A percentile compares a stretch with the other conserved stretches of the same genome.
phyloP scores from a whole-genome alignment of 192 early-diverging fungal genomes.

The Coemansia sp. region DNA sequence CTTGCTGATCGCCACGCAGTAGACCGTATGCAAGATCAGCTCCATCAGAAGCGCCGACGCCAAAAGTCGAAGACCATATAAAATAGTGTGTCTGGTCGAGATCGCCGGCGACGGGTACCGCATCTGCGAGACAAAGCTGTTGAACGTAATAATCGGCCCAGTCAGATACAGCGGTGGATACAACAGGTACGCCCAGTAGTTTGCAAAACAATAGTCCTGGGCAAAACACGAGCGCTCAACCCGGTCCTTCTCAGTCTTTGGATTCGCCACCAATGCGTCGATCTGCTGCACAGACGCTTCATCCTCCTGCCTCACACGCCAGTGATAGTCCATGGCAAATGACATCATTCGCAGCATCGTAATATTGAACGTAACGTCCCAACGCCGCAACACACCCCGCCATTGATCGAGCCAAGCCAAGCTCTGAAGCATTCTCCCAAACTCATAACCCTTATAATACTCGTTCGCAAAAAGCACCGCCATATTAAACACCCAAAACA shows the following conservation, averaged over 20 bases:
- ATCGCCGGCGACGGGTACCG: slow-evolving; percentile 57
- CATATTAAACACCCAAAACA: slow-evolving; percentile 86
- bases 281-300: slow-evolving; percentile 15
- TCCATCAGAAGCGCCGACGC: slow-evolving; percentile 79
- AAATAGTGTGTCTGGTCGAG: background rate
- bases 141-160: slow-evolving; percentile 95
- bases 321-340: slow-evolving; percentile 94
- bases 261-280: slow-evolving; percentile 12
- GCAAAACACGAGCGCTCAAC: slow-evolving; percentile 58
- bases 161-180: slow-evolving; percentile 93
- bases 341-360: slow-evolving; percentile 88
- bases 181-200: slow-evolving; percentile 80
- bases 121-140: slow-evolving; percentile 85
- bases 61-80: slow-evolving; percentile 76
- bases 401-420: slow-evolving; percentile 73
- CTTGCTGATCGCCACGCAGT: slow-evolving; percentile 91
- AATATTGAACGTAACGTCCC: slow-evolving; percentile 92
- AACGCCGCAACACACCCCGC: slow-evolving; percentile 74
- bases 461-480: slow-evolving; percentile 82
- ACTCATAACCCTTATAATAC: slow-evolving; percentile 73
- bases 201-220: slow-evolving; percentile 75
- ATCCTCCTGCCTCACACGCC: slow-evolving; percentile 61
- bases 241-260: slow-evolving; percentile 63
- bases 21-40: slow-evolving; percentile 80
- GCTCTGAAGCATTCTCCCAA: slow-evolving; percentile 49